Base-by-base conservation (phyloP, 768 basidiomycete species). In the Filobasidium floriforme region DNA sequence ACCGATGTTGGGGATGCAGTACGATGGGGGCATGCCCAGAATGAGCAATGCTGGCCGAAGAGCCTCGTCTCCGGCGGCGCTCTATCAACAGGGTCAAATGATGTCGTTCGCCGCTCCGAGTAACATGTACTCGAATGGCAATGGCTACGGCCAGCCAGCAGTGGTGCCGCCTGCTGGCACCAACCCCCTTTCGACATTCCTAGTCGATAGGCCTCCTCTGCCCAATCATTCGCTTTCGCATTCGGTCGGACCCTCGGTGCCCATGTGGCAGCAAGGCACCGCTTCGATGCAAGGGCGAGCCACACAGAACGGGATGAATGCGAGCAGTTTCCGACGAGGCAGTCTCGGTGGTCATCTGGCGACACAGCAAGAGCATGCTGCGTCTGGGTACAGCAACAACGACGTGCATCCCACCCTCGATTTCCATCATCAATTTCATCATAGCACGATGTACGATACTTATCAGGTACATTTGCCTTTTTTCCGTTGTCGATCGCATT, bases 381-480 rank as follows among this genome's bases (percentile, higher is more conserved):
- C 22, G 46, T 5, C 22, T 15, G 46, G 46, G 14, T 49, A 49
- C 12, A 49, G 46, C 46, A 22, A 49, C 12, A 18, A 49, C 22
- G 18, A 6, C 22, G 12, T 12, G 15, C 46, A 49, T 49, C 46
- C 46, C 18, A 15, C 3, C 46, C 46, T 49, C 15, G 22, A 49
- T 22, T 49, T 49, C 22, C 18, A 22, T 18, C 15, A 49, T 22
- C 22, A 15, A 22, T 49, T 49, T 49, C 46, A 49, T 49, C 46
- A 49, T 15, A 57, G 24, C 29, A 57, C 29, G 26, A 32, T 32
- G 29, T 57, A 57, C 29, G 54, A 57, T 57, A 24, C 54, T 57
- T 57, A 57, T 24, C 54, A 57, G 54, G 54, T 57, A 26, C 14
- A n/a, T 4, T 3, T 3, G 12, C 3, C 14, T 14, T 6, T 49